Evolutionary conservation across 441 rosid species (phyloP).

Genomic region (Arabidopsis hybrid): DNA sequence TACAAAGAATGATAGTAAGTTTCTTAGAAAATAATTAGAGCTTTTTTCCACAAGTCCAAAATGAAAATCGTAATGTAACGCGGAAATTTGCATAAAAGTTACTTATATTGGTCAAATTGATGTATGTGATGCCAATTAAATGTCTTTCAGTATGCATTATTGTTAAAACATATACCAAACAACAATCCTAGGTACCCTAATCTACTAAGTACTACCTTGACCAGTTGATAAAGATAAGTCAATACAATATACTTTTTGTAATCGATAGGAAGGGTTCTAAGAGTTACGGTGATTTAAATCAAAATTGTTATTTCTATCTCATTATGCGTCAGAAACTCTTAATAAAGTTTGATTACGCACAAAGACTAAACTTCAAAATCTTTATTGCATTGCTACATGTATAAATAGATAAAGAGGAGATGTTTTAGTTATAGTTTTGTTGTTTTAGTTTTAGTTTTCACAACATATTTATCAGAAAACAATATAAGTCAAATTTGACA

Average conservation of each 20-base stretch:
- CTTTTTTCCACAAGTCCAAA: neutral
- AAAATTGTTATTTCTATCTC: neutral
- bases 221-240: slow-evolving; percentile 16
- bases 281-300: neutral
- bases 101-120: neutral
- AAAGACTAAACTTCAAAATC: neutral
- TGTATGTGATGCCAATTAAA: neutral
- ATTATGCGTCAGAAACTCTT: neutral
- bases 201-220: slow-evolving; percentile 17
- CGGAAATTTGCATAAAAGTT: slow-evolving; percentile 26
- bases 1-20: neutral
- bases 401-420: neutral
- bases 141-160: slow-evolving; percentile 9
- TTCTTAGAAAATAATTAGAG: neutral
- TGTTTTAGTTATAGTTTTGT: neutral
- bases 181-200: neutral
- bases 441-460: neutral
- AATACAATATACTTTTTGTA: neutral
- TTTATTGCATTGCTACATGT: neutral
- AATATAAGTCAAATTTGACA: neutral
- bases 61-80: neutral
- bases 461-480: neutral
- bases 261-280: neutral
- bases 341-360: neutral
- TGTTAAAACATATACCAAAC: neutral